Evolutionary conservation across 2,329 filamentous ascomycete species (phyloP).

Genomic region (Celoporthe dispersa): DNA sequence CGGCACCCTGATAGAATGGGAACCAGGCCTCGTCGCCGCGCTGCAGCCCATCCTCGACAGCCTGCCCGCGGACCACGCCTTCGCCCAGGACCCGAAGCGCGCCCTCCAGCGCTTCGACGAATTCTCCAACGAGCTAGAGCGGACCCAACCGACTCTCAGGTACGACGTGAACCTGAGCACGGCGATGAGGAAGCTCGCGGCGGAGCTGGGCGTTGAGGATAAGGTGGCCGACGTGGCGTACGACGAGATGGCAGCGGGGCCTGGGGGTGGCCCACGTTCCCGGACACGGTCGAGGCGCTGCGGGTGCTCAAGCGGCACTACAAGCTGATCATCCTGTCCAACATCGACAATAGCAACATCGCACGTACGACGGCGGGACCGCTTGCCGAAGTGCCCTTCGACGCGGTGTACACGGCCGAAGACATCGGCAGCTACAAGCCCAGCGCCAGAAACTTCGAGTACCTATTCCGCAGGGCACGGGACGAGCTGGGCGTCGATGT

Average conservation of each 20-base stretch:
- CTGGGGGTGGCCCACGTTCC: conserved; percentile 61
- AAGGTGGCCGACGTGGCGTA: conserved; percentile 44
- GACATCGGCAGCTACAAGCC: conserved; percentile 77
- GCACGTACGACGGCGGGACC: conserved; percentile 37
- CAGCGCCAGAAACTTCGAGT: conserved; percentile 64
- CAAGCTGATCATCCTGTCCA: conserved; percentile 64
- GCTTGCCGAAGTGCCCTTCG: conserved; percentile 58
- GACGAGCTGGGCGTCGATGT: conserved; percentile 55
- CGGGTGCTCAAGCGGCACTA: conserved; percentile 47
- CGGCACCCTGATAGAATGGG: conserved; percentile 81
- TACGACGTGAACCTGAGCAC: conserved; percentile 64
- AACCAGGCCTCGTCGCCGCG: conserved; percentile 63
- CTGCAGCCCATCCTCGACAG: conserved; percentile 54
- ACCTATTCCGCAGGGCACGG: conserved; percentile 60
- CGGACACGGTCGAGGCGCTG: conserved; percentile 60
- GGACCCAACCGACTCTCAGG: conserved; percentile 56
- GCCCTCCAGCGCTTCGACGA: conserved; percentile 49
- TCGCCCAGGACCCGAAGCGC: conserved; percentile 45
- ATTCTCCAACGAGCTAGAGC: conserved; percentile 55
- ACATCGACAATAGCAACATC: conserved; percentile 56
- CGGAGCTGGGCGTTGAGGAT: conserved; percentile 43
- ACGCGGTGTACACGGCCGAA: conserved; percentile 70
- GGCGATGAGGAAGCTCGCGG: conserved; percentile 52
- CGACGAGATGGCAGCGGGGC: conserved; percentile 53
- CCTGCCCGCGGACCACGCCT: conserved; percentile 44